These are phyloP conservation scores for Penicillium sp. DNA, from an alignment of 2,329 filamentous ascomycete species.

Conservation along the genomic window DNA sequence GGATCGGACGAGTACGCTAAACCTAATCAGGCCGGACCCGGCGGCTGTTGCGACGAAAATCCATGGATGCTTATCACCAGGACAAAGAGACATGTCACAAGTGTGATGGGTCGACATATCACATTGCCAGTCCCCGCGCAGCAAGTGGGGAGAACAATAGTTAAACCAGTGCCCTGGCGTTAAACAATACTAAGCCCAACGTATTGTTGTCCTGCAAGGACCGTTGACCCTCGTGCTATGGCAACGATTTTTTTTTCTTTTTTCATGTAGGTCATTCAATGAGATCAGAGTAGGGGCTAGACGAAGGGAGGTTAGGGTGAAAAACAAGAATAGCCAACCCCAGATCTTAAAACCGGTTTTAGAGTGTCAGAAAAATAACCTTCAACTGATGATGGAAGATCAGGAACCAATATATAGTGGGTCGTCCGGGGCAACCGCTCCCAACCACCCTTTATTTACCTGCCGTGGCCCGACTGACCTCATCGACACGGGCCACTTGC, in stretches of 20 bases:
- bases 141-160: constrained; percentile 1
- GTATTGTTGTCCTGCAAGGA: background rate
- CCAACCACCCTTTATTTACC: constrained; percentile 18
- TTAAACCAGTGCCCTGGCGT: background rate
- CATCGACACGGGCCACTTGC: constrained; percentile 20
- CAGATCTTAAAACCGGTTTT: constrained; percentile 4
- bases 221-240: background rate
- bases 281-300: background rate
- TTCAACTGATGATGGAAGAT: background rate
- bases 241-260: background rate
- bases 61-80: background rate
- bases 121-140: background rate
- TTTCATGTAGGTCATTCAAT: background rate
- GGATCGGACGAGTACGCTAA: background rate
- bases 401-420: constrained; percentile 3
- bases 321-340: constrained; percentile 1
- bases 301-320: background rate
- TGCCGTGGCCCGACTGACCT: constrained; percentile 14
- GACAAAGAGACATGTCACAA: constrained; percentile 1
- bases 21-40: background rate
- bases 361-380: background rate
- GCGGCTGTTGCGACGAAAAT: background rate
- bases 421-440: constrained; percentile 21
- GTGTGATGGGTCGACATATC: background rate
- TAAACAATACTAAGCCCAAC: background rate